These are phyloP conservation scores for Cryptosporidium sp. DNA, from an alignment of 169 alveolate species.

Conservation along the genomic window DNA sequence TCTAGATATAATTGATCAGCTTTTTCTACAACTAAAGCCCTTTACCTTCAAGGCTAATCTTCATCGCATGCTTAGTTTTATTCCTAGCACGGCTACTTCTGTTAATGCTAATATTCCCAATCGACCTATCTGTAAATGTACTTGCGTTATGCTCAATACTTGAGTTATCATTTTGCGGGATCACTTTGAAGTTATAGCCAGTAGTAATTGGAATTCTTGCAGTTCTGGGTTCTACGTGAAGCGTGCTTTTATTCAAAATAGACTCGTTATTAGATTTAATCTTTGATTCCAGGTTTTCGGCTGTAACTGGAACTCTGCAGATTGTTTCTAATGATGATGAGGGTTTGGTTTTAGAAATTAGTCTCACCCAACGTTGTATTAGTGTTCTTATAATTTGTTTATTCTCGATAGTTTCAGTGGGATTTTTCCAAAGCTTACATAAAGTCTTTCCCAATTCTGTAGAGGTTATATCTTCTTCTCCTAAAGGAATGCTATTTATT, in stretches of 20 bases:
- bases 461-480: slow-evolving; percentile 83
- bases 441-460: slow-evolving; percentile 85
- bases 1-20: not conserved
- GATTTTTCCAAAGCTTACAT: slow-evolving; percentile 85
- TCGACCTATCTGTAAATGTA: not conserved
- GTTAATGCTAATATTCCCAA: slow-evolving; percentile 12
- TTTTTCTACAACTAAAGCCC: slow-evolving; percentile 34
- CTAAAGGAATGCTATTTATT: slow-evolving; percentile 83
- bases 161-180: slow-evolving; percentile 35
- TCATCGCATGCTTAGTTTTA: slow-evolving; percentile 60
- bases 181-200: slow-evolving; percentile 52
- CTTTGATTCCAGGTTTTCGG: not conserved
- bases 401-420: slow-evolving; percentile 85
- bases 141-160: not conserved
- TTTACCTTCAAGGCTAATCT: slow-evolving; percentile 63
- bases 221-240: slow-evolving; percentile 45
- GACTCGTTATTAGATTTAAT: not conserved
- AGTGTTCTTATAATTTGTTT: slow-evolving; percentile 83
- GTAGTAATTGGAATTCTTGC: slow-evolving; percentile 54
- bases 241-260: not conserved
- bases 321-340: not conserved
- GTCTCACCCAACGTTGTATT: slow-evolving; percentile 87
- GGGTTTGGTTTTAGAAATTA: slow-evolving; percentile 76
- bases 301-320: not conserved
- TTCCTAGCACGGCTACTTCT: not conserved